Evolutionary conservation across 2,329 filamentous ascomycete genomes (phyloP), one percentile per base, ranked within the genome.

Genomic region (Fusarium sp.): DNA sequence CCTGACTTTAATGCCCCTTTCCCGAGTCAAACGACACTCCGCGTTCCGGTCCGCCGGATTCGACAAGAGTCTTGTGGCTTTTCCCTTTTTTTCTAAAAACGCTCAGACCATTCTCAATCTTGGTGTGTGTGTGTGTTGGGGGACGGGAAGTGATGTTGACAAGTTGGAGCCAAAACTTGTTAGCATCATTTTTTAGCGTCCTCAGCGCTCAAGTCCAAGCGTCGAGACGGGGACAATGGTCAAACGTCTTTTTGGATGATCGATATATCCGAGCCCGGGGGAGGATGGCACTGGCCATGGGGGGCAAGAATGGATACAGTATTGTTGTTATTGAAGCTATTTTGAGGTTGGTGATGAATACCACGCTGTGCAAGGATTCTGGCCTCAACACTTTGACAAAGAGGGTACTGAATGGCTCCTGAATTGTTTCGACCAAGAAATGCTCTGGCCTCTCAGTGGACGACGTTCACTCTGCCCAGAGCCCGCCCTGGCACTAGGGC

Each of bases 181-280:
- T 32, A 38, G 35, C 35, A 59, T 25, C 40, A 58, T 14, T 15
- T 15, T 15, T 59, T 59, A 40, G 57, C 27, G 57, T 30, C 35
- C 32, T 27, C 25, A 32, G 32, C 25, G 35, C 35, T n/a, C 9
- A 60, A 14, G 57, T 43, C 37, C 22, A 60, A 60, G 57, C 57
- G 57, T n/a, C 27, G 2, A 22, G 43, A 47, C 33, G 15, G 33
- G 56, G 56, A n/a, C 25, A 58, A 37, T 52, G 47, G 47, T 32
- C 47, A 60, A 60, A 60, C 35, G 57, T 40, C 20, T 60, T 47
- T 27, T 35, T 60, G 33, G 57, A n/a, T 52, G 47, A 60, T 60
- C 35, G 57, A 60, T 60, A 38, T 60, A 35, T 35, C 47, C 47
- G 47, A 57, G 54, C 27, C 45, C 25, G 27, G 47, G 47, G 47